Base-by-base conservation (phyloP, 768 basidiomycete genomes). In the Auricularia cornea region DNA sequence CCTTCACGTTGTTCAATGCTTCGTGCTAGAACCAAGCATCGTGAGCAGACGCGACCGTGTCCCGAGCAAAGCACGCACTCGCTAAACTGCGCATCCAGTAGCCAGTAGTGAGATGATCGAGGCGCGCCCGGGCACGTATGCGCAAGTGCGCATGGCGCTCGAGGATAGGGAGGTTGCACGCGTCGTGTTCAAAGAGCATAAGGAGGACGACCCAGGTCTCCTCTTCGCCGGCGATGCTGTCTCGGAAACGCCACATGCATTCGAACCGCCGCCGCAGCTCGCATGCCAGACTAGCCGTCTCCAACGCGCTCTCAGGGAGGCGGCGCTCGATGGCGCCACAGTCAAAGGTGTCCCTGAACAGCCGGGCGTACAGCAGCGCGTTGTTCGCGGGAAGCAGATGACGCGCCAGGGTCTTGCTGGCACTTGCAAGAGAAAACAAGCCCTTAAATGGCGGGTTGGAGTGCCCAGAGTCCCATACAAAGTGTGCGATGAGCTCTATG, bases 271-370 rank as follows among this genome's bases (percentile, higher is more conserved):
- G 80, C 68, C 77, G 78, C 51, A 94, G 76, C 76, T 93, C 91
- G 56, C 77, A 74, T 26, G 88, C 81, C 29, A 90, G 74, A 3
- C 77, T 75, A 2, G 68, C 66, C 8, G 86, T 77, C 0, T 79
- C 73, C 20, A 77, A 69, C 14, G 72, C 67, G 3, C 74, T 73
- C 6, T 73, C 52, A 5, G 82, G 82, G 30, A 88, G 74, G 10
- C 88, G 81, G 26, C 82, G 78, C 33, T 75, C 64, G 2, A 79
- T 78, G 2, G 84, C 76, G 5, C 74, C 71, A 31, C 78, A 70
- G 71, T 94, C 92, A 71, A 92, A 94, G 68, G 88, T 87, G 64
- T 69, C 68, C 23, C 73, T 70, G 68, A 90, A 94, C 62, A 93
- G 84, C 60, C 80, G 79, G 29, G 88, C 84, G 70, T 92, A 92